Base-by-base conservation (phyloP, 2,329 filamentous ascomycete species). In the Didymella arachidicola region DNA sequence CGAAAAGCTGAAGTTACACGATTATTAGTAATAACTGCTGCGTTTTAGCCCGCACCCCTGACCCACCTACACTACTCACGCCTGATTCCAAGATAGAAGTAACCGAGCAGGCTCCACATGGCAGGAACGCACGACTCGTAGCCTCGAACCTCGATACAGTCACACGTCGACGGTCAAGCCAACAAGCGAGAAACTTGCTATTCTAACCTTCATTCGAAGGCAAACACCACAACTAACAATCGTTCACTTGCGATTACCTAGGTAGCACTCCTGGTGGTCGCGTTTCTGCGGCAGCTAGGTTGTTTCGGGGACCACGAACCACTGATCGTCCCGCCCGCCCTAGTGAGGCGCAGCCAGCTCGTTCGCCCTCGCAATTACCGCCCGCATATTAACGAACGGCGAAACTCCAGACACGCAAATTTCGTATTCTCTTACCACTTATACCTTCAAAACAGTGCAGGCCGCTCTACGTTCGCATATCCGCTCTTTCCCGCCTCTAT, bases 311-410 rank as follows among this genome's bases (percentile, higher is more conserved):
- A 36, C 27, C 29, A 42, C 47, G 42, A 47, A 52, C 54, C 29
- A 47, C 26, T 57, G 54, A 46, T 57, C 48, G 41, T 25, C 41
- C 12, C 41, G 25, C 41, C 19, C 43, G 44, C 34, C 29, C 39
- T 43, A 44, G 43, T 36, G 45, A 42, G 55, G 55, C 49, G 49
- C 54, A 52, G 49, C 45, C 50, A 53, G 56, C 41, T 36, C 50
- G 56, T 34, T 36, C 50, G 34, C 45, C 56, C 56, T 58, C 54
- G 56, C 41, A 54, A 59, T 53, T 38, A 50, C 50, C 49, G 50
- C n/a, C 45, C 7, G 49, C 18, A 39, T 25, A 44, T 44, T 45
- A 54, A 45, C 45, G 36, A 42, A 46, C 54, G 27, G 54, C 42
- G 27, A 41, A 27, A 41, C 32, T 19, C 22, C 30, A 45, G 18